Evolutionary conservation across 1,139 yeast species (phyloP).

Genomic region (Saccharomyces uvarum): DNA sequence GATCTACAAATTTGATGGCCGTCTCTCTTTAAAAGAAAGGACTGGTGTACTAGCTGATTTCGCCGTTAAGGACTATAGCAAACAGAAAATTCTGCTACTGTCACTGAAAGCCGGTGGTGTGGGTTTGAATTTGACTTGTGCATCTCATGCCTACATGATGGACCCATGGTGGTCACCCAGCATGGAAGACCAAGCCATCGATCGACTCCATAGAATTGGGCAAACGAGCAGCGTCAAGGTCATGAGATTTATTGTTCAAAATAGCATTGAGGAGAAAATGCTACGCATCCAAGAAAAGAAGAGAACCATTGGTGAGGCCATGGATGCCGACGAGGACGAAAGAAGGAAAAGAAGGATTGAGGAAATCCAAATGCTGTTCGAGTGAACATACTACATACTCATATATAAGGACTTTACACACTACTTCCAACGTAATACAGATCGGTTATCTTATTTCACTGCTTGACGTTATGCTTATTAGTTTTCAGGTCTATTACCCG

Average conservation of each 20-base stretch:
- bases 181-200: slow-evolving; percentile 90
- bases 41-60: slow-evolving; percentile 54
- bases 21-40: slow-evolving; percentile 61
- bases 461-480: neutral
- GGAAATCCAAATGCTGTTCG: slow-evolving; percentile 72
- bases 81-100: slow-evolving; percentile 53
- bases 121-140: slow-evolving; percentile 81
- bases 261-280: slow-evolving; percentile 88
- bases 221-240: slow-evolving; percentile 70
- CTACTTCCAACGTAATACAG: neutral
- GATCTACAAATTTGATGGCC: slow-evolving; percentile 71
- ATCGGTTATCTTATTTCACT: neutral
- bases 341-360: slow-evolving; percentile 68
- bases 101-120: slow-evolving; percentile 94
- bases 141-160: slow-evolving; percentile 83
- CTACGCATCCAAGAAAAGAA: slow-evolving; percentile 79
- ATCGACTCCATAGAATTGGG: slow-evolving; percentile 87
- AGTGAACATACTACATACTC: slow-evolving; percentile 19
- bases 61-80: slow-evolving; percentile 32
- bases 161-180: slow-evolving; percentile 99
- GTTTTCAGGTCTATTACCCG: neutral
- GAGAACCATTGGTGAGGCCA: slow-evolving; percentile 76
- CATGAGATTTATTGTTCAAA: slow-evolving; percentile 69
- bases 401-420: neutral
- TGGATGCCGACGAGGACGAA: slow-evolving; percentile 73